A percentile compares a stretch with the other conserved stretches of the same genome.
Conservation (phyloP, 2,329 filamentous ascomycete species). For the Teratosphaeria pseudoeucalypti region DNA sequence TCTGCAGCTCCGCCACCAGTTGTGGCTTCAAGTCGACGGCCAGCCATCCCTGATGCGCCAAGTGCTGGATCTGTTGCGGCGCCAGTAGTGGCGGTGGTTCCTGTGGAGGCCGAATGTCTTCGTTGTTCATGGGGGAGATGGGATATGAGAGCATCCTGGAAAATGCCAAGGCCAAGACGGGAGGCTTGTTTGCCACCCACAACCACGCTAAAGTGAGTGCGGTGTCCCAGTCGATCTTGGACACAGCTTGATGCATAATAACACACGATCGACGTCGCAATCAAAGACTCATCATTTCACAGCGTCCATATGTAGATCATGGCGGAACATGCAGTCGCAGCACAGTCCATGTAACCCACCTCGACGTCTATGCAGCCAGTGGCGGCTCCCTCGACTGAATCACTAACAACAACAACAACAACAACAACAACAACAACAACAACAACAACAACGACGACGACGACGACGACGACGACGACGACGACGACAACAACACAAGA, state of each 20-base stretch:
- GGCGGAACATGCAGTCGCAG: neutral
- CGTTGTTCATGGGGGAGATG: neutral
- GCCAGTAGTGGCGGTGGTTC: constrained; percentile 10
- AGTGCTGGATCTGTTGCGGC: constrained; percentile 3
- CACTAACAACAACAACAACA: neutral
- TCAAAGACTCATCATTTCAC: too few species aligned
- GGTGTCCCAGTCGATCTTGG: neutral
- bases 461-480: too few species aligned
- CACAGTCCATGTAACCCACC: neutral
- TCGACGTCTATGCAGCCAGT: neutral
- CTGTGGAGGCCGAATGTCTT: neutral
- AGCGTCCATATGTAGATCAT: neutral
- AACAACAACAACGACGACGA: too few species aligned
- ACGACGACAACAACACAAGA: neutral
- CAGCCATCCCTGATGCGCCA: constrained; percentile 8
- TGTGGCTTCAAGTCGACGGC: constrained; percentile 1
- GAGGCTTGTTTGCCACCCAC: neutral
- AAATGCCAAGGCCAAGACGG: neutral
- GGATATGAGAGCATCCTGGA: neutral
- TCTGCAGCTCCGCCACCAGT: neutral
- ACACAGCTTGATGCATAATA: neutral
- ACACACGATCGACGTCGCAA: neutral
- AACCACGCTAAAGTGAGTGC: neutral
- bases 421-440: too few species aligned
- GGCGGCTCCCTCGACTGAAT: neutral